A percentile compares a stretch with the other conserved stretches of the same genome.
These are phyloP conservation scores for Pichia eremophila DNA, from an alignment of 805 yeast genomes.

Conservation along the genomic window DNA sequence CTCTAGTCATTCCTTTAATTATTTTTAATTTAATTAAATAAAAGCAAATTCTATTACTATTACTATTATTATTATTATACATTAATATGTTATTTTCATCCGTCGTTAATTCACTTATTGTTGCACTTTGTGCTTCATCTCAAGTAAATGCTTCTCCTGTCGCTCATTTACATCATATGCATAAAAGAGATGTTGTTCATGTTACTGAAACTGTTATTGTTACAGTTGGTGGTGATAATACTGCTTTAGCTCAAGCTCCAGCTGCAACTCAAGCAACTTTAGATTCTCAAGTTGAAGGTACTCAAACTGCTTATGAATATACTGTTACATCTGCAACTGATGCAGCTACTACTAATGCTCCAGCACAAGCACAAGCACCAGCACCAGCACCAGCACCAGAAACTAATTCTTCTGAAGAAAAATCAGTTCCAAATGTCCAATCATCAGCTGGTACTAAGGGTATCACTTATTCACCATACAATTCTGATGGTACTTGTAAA, in stretches of 20 bases:
- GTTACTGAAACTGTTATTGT: conserved; percentile 42
- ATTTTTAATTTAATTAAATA: too few relatives aligned
- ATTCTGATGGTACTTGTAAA: conserved; percentile 61
- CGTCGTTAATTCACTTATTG: conserved; percentile 29
- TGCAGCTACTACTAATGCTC: conserved; percentile 11
- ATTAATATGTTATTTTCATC: conserved; percentile 23
- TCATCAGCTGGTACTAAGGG: conserved; percentile 49
- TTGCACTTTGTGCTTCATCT: conserved; percentile 35
- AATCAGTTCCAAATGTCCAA: conserved; percentile 20
- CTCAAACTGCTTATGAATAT: conserved; percentile 18
- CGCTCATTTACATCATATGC: conserved; percentile 49
- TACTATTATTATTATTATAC: neutral
- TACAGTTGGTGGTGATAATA: conserved; percentile 30
- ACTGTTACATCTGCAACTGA: conserved; percentile 15
- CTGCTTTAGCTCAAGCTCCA: conserved; percentile 24
- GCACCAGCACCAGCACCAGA: conserved; percentile 22
- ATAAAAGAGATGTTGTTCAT: conserved; percentile 45
- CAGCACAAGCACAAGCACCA: conserved; percentile 15
- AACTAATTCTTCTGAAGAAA: conserved; percentile 24
- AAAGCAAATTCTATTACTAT: too few relatives aligned
- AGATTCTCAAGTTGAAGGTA: conserved; percentile 4
- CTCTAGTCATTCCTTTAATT: neutral
- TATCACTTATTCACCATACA: conserved; percentile 76
- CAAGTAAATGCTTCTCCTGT: conserved; percentile 51
- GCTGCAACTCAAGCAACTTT: conserved; percentile 20